phyloP scores from a whole-genome alignment of 2,329 filamentous ascomycete genomes.

The Hymenoscyphus fraxineus region DNA sequence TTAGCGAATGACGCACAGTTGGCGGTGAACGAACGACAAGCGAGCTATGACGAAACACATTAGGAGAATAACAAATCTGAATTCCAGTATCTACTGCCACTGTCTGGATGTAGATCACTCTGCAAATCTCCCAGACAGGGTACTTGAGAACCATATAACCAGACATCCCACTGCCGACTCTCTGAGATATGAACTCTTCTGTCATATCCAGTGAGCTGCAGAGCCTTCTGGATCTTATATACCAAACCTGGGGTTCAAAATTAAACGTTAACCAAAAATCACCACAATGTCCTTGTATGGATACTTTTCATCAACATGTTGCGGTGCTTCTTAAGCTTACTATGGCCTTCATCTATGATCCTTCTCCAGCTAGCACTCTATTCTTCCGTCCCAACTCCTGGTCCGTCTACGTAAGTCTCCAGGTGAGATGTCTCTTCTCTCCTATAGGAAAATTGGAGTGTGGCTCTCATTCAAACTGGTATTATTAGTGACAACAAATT shows the following conservation, averaged over 20 bases:
- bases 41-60: too few relatives aligned
- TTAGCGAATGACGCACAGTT: too few relatives aligned
- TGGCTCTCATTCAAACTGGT: neutral
- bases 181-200: too few relatives aligned
- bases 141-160: too few relatives aligned
- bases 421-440: neutral
- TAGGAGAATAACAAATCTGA: too few relatives aligned
- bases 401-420: conserved; percentile 55
- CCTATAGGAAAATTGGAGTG: neutral
- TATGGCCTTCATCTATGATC: conserved; percentile 59
- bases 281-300: conserved; percentile 36
- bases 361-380: conserved; percentile 55
- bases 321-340: conserved; percentile 44
- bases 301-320: conserved; percentile 37
- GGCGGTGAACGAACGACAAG: too few relatives aligned
- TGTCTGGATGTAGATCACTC: too few relatives aligned
- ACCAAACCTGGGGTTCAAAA: conserved; percentile 44
- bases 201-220: too few relatives aligned
- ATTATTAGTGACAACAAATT: neutral
- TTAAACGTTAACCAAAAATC: conserved; percentile 45
- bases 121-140: too few relatives aligned
- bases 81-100: too few relatives aligned
- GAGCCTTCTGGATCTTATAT: too few relatives aligned
- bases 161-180: too few relatives aligned
- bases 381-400: conserved; percentile 50